A percentile compares a stretch with the other conserved stretches of the same genome.
Evolutionary conservation across 139 green algal species (phyloP).

Genomic region (Picochlorum sp.): DNA sequence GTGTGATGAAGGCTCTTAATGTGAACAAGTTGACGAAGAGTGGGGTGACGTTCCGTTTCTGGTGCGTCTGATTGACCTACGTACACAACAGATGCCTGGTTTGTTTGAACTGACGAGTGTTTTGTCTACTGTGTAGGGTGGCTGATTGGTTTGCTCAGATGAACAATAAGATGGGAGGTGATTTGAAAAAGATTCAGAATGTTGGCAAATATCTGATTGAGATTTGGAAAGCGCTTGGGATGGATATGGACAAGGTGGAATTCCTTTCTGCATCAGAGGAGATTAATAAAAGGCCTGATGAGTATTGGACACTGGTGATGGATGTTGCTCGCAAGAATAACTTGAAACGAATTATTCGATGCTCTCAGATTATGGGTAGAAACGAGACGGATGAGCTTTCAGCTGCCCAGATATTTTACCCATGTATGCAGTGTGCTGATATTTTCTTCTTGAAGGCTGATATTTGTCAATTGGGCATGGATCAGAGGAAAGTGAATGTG

Average conservation of each 20-base stretch:
- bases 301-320: constrained; percentile 89
- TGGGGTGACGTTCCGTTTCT: constrained; percentile 95
- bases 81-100: not conserved
- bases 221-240: constrained; percentile 97
- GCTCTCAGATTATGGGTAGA: constrained; percentile 93
- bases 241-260: constrained; percentile 81
- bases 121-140: constrained; percentile 50
- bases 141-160: constrained; percentile 72
- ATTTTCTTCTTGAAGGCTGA: constrained; percentile 99
- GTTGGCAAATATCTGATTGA: constrained; percentile 97
- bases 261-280: constrained; percentile 63
- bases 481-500: constrained; percentile 98
- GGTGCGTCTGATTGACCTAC: constrained; percentile 30
- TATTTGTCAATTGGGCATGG: constrained; percentile 99
- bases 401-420: constrained; percentile 98
- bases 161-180: constrained; percentile 98
- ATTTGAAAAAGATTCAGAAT: constrained; percentile 98
- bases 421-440: constrained; percentile 96
- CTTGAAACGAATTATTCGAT: constrained; percentile 74
- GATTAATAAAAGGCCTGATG: constrained; percentile 51
- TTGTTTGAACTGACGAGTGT: not conserved
- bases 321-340: constrained; percentile 82
- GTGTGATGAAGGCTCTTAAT: constrained; percentile 97
- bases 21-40: constrained; percentile 97
- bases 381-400: constrained; percentile 87